phyloP scores from a whole-genome alignment of 1,284 basidiomycete species.

The Apiotrichum veenhuisii region DNA sequence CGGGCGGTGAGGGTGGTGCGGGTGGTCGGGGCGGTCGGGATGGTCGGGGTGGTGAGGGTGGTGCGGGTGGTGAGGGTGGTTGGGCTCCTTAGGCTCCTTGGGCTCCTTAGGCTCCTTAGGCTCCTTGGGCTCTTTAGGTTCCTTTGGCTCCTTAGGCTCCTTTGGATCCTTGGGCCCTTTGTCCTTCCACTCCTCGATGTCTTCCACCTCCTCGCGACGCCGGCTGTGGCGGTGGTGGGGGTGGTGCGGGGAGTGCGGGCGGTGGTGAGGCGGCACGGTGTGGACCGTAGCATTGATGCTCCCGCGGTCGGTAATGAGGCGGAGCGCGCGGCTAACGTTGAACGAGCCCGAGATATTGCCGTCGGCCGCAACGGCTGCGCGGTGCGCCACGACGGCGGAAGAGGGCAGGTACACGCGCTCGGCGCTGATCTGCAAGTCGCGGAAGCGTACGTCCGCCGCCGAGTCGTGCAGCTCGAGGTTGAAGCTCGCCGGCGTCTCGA shows the following conservation, averaged over 20 bases:
- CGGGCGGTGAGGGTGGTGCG: conserved; percentile 4
- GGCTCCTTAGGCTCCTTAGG: background rate
- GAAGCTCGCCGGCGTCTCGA: conserved; percentile 15
- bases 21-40: background rate
- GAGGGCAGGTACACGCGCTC: conserved; percentile 15
- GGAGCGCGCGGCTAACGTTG: conserved; percentile 28
- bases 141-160: too few species aligned
- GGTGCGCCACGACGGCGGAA: conserved; percentile 7
- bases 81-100: background rate
- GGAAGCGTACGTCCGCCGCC: conserved; percentile 18
- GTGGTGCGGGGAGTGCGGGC: too few species aligned
- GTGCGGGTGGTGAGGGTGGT: background rate
- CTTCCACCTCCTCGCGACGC: too few species aligned
- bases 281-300: conserved; percentile 31
- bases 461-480: conserved; percentile 20
- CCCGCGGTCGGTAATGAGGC: conserved; percentile 28
- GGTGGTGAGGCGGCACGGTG: conserved; percentile 18
- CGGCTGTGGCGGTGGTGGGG: too few species aligned
- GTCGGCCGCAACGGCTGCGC: conserved; percentile 13
- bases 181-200: too few species aligned
- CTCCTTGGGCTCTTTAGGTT: too few species aligned
- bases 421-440: conserved; percentile 6
- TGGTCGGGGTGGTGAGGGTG: background rate
- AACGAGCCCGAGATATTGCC: conserved; percentile 29
- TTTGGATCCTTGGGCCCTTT: too few species aligned